Evolutionary conservation across 768 basidiomycete species (phyloP), one percentile per base, ranked within the genome.

Genomic region (Leccinum longicurvipes): DNA sequence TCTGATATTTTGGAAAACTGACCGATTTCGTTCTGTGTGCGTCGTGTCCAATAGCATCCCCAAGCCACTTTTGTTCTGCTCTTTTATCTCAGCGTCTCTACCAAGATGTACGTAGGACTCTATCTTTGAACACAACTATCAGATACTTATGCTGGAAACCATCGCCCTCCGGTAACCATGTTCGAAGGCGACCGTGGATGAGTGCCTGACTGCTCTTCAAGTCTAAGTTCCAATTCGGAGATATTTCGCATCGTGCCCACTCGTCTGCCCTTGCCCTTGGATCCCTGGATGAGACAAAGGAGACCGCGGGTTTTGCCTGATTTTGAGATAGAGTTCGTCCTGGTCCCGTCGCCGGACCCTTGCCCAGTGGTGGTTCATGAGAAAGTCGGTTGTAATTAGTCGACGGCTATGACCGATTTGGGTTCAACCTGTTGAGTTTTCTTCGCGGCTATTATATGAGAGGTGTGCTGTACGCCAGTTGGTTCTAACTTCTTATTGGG

Each of bases 331-430:
- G 23, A 14, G 23, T 24, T 24, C 23, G 23, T 23, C 42, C 42
- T 23, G 9, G 42, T 23, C 23, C 42, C 24, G 23, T 21, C n/a
- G 36, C 17, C n/a, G n/a, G 21, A 21, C 6, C 41, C 41, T 41
- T 41, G 39, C 39, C n/a, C n/a, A n/a, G n/a, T 11, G 15, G 21
- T 23, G 11, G 14, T 23, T 23, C 42, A 61, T 61, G 59, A 61
- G 59, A 60, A 60, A 53, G 29, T 39, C 17, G 29, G 32, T 32
- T 46, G 44, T 47, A 34, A 56, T 32, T 24, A 57, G 19, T 36
- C 47, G 14, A n/a, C n/a, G n/a, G n/a, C n/a, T n/a, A n/a, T n/a
- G n/a, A 31, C 36, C 29, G n/a, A 21, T 49, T 36, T 17, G 19
- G 32, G 27, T 19, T 36, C 23, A n/a, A n/a, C n/a, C n/a, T n/a